Percentiles rank a stretch among this genome's conserved stretches.
These are phyloP conservation scores for Geotrichum klebahnii DNA, from an alignment of 1,139 yeast genomes.

Conservation along the genomic window DNA sequence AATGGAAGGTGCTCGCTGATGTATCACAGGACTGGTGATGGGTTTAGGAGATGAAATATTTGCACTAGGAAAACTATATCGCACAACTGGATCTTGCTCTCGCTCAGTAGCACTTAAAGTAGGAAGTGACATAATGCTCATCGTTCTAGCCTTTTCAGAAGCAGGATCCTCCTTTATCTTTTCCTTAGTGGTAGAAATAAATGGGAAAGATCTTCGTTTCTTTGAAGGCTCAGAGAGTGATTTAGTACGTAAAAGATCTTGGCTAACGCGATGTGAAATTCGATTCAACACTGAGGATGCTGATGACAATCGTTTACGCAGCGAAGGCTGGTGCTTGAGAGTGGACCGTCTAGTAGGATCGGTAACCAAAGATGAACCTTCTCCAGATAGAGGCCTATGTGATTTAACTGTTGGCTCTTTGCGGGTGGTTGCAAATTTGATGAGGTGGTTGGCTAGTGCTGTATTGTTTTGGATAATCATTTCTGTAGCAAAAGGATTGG, in stretches of 20 bases:
- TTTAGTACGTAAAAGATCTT: neutral
- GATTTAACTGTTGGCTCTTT: constrained; percentile 17
- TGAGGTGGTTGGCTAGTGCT: constrained; percentile 28
- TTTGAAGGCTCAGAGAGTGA: neutral
- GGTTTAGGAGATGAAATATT: neutral
- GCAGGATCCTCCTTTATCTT: neutral
- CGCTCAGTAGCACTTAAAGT: constrained; percentile 7
- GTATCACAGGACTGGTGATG: neutral
- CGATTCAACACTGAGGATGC: constrained; percentile 12
- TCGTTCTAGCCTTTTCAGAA: neutral
- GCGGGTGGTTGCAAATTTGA: constrained; percentile 31
- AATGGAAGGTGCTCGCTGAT: neutral
- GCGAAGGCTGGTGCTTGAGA: constrained; percentile 2
- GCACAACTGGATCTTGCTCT: neutral
- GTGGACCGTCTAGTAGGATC: neutral
- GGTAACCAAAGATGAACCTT: neutral
- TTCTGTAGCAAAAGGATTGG: constrained; percentile 31
- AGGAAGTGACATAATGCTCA: constrained; percentile 10
- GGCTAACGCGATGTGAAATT: constrained; percentile 5
- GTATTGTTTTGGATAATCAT: constrained; percentile 31
- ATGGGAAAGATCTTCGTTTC: constrained; percentile 12
- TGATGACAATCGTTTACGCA: constrained; percentile 10
- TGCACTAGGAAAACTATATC: constrained; percentile 7
- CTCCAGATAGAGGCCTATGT: neutral
- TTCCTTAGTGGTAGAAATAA: neutral